Percentiles rank a stretch among this genome's conserved stretches.
phyloP scores from a whole-genome alignment of 345 rosid genomes.

The Draba incana region DNA sequence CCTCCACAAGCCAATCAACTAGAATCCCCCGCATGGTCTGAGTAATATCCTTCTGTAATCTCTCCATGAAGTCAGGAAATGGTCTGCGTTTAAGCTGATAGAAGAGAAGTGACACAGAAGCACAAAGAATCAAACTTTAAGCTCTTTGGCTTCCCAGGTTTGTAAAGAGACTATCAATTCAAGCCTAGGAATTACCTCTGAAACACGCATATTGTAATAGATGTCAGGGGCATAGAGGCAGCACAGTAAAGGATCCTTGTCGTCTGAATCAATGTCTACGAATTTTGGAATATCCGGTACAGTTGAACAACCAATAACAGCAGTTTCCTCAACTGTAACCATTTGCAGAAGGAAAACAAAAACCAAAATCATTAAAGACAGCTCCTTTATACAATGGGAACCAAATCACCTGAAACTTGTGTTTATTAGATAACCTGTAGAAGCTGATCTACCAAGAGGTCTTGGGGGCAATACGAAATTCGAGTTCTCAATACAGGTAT shows the following conservation, averaged over 20 bases:
- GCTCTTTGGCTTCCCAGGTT: slow-evolving; percentile 14
- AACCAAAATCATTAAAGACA: not conserved
- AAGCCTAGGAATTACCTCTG: slow-evolving; percentile 63
- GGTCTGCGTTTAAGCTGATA: slow-evolving; percentile 77
- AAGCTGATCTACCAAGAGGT: slow-evolving; percentile 36
- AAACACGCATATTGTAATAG: slow-evolving; percentile 65
- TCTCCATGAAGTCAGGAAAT: slow-evolving; percentile 66
- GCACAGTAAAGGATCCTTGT: slow-evolving; percentile 74
- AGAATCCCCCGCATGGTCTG: slow-evolving; percentile 88
- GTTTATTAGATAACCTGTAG: slow-evolving; percentile 38
- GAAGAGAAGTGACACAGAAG: slow-evolving; percentile 28
- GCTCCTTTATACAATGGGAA: not conserved
- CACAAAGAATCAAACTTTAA: slow-evolving; percentile 15
- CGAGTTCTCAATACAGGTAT: slow-evolving; percentile 23
- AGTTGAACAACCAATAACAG: slow-evolving; percentile 36
- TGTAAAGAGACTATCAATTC: not conserved
- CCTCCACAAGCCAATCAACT: slow-evolving; percentile 99
- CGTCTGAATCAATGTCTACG: slow-evolving; percentile 67
- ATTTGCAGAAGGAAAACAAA: slow-evolving; percentile 21
- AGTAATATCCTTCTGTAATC: slow-evolving; percentile 72
- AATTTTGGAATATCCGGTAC: slow-evolving; percentile 46
- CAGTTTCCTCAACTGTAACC: slow-evolving; percentile 49
- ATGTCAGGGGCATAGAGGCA: slow-evolving; percentile 80
- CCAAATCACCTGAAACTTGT: not conserved
- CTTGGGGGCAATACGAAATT: slow-evolving; percentile 38